Base-by-base conservation (phyloP, 116 monocot species). In the Papilionanthe hybrid region DNA sequence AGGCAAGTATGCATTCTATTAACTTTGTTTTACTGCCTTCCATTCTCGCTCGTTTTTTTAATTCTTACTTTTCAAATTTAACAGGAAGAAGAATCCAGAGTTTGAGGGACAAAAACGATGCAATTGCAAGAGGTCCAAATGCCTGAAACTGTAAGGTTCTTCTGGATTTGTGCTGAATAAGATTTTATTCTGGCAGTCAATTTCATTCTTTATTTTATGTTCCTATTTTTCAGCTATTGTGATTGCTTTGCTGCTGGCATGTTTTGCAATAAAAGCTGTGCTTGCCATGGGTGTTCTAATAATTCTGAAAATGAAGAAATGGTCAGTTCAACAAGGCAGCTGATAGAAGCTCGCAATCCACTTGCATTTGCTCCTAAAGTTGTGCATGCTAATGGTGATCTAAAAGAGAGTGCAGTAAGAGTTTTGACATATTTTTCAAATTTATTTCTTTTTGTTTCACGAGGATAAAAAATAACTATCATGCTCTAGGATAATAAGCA, bases 361-460 rank as follows among this genome's bases (percentile, higher is more conserved):
- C 91, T 88, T 65, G 91, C 95, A 72, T 95, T 95, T 89, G 92
- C 89, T 83, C 92, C 95, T 71, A 95, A 89, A 79, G 89, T 95
- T 13, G 25, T 85, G 20, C 86, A 75, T 42, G 85, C 75, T 3
- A 82, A 76, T 80, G 78, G 84, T 77, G 25, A 83, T 5, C 53
- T 68, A 47, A 81, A 78, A 47, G 55, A 72, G 42, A 80, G 5
- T 78, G 86, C 57, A 42, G 90, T 90, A 88, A 85, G 86, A 8
- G 57, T 42, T 76, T 78, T 77, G 5, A 2, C 22, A 44, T 18
- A 13, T 72, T 76, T 23, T 79, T 37, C 37, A 37, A 55, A 7
- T 23, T 68, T 44, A 73, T 49, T 74, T 18, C 42, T 81, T 86
- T 78, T 43, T 57, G 13, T 27, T 75, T 49, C 43, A 37, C 7